These are phyloP conservation scores for Ustilago shanxiensis DNA, from an alignment of 1,284 basidiomycete species.

Conservation along the genomic window DNA sequence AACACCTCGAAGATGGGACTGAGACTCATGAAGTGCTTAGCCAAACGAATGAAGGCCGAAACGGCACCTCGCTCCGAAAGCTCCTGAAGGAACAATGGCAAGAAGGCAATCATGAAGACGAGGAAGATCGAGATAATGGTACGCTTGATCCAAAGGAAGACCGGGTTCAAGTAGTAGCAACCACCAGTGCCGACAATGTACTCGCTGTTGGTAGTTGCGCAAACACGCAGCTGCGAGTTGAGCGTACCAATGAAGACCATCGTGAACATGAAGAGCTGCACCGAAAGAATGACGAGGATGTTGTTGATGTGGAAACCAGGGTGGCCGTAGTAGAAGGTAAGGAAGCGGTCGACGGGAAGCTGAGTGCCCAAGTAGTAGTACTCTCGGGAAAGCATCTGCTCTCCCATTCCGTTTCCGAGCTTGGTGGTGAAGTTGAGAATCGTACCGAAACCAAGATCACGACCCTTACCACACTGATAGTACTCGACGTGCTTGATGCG, in stretches of 20 bases:
- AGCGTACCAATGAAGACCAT: conserved; percentile 69
- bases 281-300: conserved; percentile 77
- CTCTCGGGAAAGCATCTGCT: conserved; percentile 98
- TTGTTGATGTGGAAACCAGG: conserved; percentile 99
- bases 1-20: conserved; percentile 70
- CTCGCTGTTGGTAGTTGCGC: conserved; percentile 65
- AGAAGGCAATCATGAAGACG: conserved; percentile 70
- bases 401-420: conserved; percentile 99
- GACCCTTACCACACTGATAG: conserved; percentile 95
- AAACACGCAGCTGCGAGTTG: conserved; percentile 66
- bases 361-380: conserved; percentile 99
- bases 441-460: conserved; percentile 98
- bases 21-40: conserved; percentile 69
- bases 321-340: conserved; percentile 99
- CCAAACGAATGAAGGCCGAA: conserved; percentile 66
- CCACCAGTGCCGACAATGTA: conserved; percentile 67
- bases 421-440: conserved; percentile 99
- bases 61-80: conserved; percentile 69
- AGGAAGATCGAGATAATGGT: conserved; percentile 70
- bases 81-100: conserved; percentile 70
- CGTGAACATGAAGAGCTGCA: conserved; percentile 70
- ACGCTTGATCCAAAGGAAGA: conserved; percentile 70
- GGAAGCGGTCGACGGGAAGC: conserved; percentile 95
- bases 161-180: conserved; percentile 70
- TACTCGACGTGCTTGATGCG: conserved; percentile 99